Percentiles rank a stretch among this genome's conserved stretches.
Evolutionary conservation across 2,329 filamentous ascomycete genomes (phyloP).

Genomic region (Corinectria fuckeliana): DNA sequence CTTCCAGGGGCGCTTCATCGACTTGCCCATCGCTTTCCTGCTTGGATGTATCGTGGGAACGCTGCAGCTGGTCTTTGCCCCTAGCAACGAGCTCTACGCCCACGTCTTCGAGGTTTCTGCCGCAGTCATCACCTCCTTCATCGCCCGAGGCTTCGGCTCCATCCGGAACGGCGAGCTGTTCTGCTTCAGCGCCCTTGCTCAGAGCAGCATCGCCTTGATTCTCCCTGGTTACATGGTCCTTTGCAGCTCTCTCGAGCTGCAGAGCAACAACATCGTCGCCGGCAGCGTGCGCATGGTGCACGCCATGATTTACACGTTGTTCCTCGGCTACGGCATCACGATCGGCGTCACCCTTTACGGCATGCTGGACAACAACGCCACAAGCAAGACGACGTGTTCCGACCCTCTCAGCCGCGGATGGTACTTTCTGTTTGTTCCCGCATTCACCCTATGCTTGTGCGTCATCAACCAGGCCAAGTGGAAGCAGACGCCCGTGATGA

Average conservation of each 20-base stretch:
- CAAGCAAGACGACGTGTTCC: slow-evolving; percentile 50
- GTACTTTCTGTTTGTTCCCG: slow-evolving; percentile 76
- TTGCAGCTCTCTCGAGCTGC: slow-evolving; percentile 66
- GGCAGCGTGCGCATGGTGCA: slow-evolving; percentile 79
- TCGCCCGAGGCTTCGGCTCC: slow-evolving; percentile 73
- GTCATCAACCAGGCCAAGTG: slow-evolving; percentile 84
- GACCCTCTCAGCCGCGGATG: slow-evolving; percentile 51
- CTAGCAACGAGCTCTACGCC: slow-evolving; percentile 73
- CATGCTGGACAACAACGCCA: slow-evolving; percentile 63
- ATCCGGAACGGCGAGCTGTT: slow-evolving; percentile 65
- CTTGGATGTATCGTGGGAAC: slow-evolving; percentile 77
- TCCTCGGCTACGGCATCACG: slow-evolving; percentile 77
- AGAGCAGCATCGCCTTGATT: slow-evolving; percentile 78
- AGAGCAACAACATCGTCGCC: slow-evolving; percentile 72
- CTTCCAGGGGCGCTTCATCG: slow-evolving; percentile 77
- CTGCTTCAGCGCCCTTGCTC: slow-evolving; percentile 74
- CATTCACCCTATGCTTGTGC: slow-evolving; percentile 76
- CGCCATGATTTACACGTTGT: slow-evolving; percentile 76
- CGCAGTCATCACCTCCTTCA: slow-evolving; percentile 70
- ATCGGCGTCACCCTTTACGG: slow-evolving; percentile 72
- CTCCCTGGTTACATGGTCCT: slow-evolving; percentile 64
- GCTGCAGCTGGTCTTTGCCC: slow-evolving; percentile 76
- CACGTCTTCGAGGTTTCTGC: slow-evolving; percentile 61
- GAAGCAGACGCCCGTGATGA: slow-evolving; percentile 79
- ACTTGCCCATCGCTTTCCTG: slow-evolving; percentile 78